Percentiles rank a stretch among this genome's conserved stretches.
Conservation (phyloP, 1,284 basidiomycete genomes). For the Ceratobasidium sp. region DNA sequence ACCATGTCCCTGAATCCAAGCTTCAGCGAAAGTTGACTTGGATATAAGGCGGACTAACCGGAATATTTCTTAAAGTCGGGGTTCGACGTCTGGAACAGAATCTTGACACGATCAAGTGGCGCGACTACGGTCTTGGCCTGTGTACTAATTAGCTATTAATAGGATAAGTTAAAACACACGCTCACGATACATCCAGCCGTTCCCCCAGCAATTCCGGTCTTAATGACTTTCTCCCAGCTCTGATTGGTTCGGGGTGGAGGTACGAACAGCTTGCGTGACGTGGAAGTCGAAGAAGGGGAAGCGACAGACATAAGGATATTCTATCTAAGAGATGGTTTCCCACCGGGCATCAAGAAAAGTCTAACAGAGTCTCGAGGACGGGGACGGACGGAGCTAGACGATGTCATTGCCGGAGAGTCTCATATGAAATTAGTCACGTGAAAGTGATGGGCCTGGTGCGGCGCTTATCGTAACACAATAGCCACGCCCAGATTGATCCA, state of each 20-base stretch:
- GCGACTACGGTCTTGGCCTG: slow-evolving; percentile 98
- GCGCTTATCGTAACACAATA: slow-evolving; percentile 17
- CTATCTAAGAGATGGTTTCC: neutral
- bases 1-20: slow-evolving; percentile 73
- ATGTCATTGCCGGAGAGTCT: slow-evolving; percentile 4
- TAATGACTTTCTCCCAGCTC: slow-evolving; percentile 75
- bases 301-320: slow-evolving; percentile 5
- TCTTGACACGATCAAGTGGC: slow-evolving; percentile 97
- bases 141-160: neutral
- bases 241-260: slow-evolving; percentile 53
- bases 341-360: neutral
- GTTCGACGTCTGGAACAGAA: slow-evolving; percentile 97
- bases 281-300: neutral
- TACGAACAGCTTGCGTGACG: neutral
- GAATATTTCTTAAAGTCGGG: slow-evolving; percentile 94
- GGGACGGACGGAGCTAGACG: slow-evolving; percentile 19
- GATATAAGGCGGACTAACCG: slow-evolving; percentile 58
- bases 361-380: slow-evolving; percentile 11
- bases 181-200: slow-evolving; percentile 91
- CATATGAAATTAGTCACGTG: slow-evolving; percentile 16
- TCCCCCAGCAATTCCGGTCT: slow-evolving; percentile 89
- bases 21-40: neutral
- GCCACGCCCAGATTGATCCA: slow-evolving; percentile 7
- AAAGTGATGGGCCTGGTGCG: slow-evolving; percentile 11
- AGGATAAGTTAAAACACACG: slow-evolving; percentile 43